Conservation (phyloP, 129 eudicot genomes). For the Tagetes erecta region DNA sequence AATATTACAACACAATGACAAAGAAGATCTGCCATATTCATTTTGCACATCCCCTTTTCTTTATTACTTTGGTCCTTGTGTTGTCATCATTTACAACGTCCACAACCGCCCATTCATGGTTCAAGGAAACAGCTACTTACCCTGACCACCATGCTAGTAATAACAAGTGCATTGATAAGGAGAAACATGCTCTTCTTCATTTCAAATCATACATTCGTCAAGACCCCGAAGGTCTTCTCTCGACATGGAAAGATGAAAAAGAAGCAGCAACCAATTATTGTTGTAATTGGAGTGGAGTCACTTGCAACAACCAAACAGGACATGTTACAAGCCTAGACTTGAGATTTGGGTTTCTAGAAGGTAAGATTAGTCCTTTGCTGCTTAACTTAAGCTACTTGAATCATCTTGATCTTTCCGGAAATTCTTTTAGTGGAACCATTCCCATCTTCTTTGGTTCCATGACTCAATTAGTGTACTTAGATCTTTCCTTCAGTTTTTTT, state of each 20-base stretch:
- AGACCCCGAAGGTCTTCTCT: not conserved
- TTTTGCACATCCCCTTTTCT: too few relatives aligned
- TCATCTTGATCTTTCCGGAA: not conserved
- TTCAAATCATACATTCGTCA: not conserved
- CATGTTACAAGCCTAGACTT: constrained; percentile 32
- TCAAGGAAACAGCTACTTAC: too few relatives aligned
- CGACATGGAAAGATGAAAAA: constrained; percentile 19
- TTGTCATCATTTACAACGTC: too few relatives aligned
- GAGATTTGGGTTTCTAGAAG: not conserved
- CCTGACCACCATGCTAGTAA: too few relatives aligned
- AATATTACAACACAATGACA: too few relatives aligned
- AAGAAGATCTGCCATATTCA: too few relatives aligned
- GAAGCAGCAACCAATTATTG: constrained; percentile 2
- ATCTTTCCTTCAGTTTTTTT: too few relatives aligned
- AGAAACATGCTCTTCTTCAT: not conserved
- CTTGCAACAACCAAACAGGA: constrained; percentile 5
- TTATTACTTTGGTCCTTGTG: not conserved
- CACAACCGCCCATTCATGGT: too few relatives aligned
- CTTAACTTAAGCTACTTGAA: constrained; percentile 8
- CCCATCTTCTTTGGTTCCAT: not conserved
- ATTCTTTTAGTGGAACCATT: not conserved
- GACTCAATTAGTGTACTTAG: not conserved
- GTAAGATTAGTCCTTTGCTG: constrained; percentile 35
- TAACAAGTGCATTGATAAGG: not conserved
- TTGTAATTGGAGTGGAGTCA: constrained; percentile 21